A percentile compares a stretch with the other conserved stretches of the same genome.
These are phyloP conservation scores for Vachellia collinsii DNA, from an alignment of 306 rosid species.

Conservation along the genomic window DNA sequence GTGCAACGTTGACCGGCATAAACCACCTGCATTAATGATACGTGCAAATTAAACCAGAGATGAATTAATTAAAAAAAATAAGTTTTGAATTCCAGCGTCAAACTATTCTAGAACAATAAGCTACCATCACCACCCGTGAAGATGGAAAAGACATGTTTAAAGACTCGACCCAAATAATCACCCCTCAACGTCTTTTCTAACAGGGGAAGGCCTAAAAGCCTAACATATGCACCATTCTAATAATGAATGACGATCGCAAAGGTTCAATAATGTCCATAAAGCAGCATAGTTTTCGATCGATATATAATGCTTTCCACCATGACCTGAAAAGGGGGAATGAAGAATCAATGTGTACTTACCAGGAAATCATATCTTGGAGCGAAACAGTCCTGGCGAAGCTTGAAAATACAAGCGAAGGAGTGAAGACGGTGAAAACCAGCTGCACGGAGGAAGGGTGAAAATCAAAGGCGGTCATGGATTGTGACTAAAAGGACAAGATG, in stretches of 20 bases:
- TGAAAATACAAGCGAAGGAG: conserved; percentile 80
- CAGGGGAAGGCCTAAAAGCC: not conserved
- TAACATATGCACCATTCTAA: too few relatives aligned
- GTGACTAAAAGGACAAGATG: too few relatives aligned
- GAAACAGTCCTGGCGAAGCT: conserved; percentile 76
- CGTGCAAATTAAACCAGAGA: not conserved
- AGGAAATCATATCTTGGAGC: conserved; percentile 78
- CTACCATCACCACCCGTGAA: not conserved
- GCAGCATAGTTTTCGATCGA: not conserved
- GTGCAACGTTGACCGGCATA: conserved; percentile 78
- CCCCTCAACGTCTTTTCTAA: not conserved
- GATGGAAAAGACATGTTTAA: not conserved
- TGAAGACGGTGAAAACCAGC: conserved; percentile 83
- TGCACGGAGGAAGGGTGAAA: conserved; percentile 39
- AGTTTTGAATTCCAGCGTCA: not conserved
- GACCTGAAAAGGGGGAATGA: not conserved
- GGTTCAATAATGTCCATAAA: not conserved
- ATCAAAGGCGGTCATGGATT: not conserved
- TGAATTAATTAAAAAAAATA: not conserved
- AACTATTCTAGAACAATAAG: not conserved
- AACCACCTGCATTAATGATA: conserved; percentile 71
- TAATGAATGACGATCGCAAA: too few relatives aligned
- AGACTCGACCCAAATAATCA: not conserved
- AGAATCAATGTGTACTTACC: conserved; percentile 42
- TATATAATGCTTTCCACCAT: not conserved